Percentiles rank a stretch among this genome's conserved stretches.
Evolutionary conservation across 371 early-diverging fungal genomes (phyloP).

Genomic region (Mucor lusitanicus): DNA sequence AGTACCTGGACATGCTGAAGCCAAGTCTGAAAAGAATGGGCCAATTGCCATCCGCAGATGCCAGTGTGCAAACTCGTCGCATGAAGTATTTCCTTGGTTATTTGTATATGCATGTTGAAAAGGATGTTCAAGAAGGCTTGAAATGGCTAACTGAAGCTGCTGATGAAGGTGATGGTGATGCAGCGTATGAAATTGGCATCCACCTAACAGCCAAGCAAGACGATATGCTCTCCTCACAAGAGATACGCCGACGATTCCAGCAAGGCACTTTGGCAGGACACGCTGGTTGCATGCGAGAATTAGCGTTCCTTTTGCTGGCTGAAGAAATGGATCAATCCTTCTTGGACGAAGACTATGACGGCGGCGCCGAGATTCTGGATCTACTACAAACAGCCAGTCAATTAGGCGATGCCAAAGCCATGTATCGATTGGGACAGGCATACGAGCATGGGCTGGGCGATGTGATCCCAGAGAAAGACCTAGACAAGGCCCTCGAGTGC

Average conservation of each 20-base stretch:
- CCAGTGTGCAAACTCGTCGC: constrained; percentile 30
- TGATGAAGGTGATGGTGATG: constrained; percentile 23
- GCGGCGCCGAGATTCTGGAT: constrained; percentile 2
- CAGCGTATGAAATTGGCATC: constrained; percentile 23
- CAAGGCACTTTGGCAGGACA: constrained; percentile 16
- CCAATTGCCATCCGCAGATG: constrained; percentile 26
- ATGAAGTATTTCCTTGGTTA: constrained; percentile 35
- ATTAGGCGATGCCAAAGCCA: constrained; percentile 11
- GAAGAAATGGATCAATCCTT: constrained; percentile 7
- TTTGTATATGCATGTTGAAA: constrained; percentile 9
- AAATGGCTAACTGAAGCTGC: constrained; percentile 18
- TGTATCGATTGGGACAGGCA: constrained; percentile 8
- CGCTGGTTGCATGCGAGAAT: constrained; percentile 25
- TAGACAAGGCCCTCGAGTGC: constrained; percentile 4
- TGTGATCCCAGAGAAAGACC: not conserved
- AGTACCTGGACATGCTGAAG: constrained; percentile 3
- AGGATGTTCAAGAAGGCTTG: constrained; percentile 1
- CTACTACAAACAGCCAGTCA: constrained; percentile 5
- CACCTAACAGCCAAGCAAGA: constrained; percentile 2
- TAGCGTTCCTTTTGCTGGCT: constrained; percentile 12
- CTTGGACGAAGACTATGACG: not conserved
- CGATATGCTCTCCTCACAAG: constrained; percentile 8
- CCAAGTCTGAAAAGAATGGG: constrained; percentile 21
- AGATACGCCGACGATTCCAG: not conserved
- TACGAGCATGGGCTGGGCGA: constrained; percentile 17